These are phyloP conservation scores for Xylaria sp. DNA, from an alignment of 2,329 filamentous ascomycete species.

Conservation along the genomic window DNA sequence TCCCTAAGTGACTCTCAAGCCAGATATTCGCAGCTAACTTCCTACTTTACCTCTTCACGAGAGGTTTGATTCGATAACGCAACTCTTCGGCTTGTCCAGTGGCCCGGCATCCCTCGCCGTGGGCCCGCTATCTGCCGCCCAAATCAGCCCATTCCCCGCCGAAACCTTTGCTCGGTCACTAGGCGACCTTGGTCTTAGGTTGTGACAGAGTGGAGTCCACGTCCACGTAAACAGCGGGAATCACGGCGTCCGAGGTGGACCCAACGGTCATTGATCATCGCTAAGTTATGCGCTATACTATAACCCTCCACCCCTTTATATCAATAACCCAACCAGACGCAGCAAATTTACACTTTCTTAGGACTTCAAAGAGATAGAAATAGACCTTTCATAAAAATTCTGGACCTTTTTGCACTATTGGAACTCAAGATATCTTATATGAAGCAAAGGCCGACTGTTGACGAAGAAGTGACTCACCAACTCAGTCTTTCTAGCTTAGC, in stretches of 20 bases:
- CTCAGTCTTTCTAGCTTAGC: neutral
- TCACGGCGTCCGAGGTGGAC: neutral
- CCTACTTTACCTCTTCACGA: too few relatives aligned
- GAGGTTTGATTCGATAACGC: constrained; percentile 9
- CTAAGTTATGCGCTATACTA: neutral
- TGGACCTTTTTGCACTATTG: neutral
- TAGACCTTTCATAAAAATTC: neutral
- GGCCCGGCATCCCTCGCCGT: constrained; percentile 21
- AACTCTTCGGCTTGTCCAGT: constrained; percentile 32
- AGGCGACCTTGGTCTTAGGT: too few relatives aligned
- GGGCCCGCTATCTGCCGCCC: constrained; percentile 6
- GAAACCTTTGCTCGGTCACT: constrained; percentile 32
- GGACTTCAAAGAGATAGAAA: neutral
- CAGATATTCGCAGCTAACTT: too few relatives aligned
- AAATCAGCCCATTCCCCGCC: constrained; percentile 29
- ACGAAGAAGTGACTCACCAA: neutral
- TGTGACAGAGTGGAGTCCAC: too few relatives aligned
- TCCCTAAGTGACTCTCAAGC: too few relatives aligned
- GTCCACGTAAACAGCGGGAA: neutral
- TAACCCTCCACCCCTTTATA: neutral
- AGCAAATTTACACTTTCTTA: neutral
- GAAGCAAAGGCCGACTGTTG: neutral
- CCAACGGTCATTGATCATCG: neutral
- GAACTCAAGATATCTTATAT: neutral
- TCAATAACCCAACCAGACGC: neutral